Conservation (phyloP, 495 filamentous ascomycete genomes). For the Tuber calosporum region DNA sequence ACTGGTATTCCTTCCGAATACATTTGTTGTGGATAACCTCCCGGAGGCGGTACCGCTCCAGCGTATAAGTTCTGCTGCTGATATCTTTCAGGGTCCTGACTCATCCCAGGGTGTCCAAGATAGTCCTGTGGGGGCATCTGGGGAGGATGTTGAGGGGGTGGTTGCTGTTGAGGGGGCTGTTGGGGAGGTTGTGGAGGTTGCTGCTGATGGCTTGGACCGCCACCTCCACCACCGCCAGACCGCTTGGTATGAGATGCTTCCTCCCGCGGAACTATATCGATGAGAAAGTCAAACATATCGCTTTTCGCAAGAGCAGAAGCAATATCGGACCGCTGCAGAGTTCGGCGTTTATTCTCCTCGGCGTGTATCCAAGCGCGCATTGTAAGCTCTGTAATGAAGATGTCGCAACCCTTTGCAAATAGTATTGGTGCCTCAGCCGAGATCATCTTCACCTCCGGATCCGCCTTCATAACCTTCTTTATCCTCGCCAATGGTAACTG, state of each 20-base stretch:
- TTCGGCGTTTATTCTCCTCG: constrained; percentile 96
- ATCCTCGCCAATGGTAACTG: constrained; percentile 92
- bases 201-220: constrained; percentile 43
- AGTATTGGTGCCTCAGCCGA: constrained; percentile 95
- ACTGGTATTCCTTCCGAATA: constrained; percentile 55
- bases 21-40: constrained; percentile 61
- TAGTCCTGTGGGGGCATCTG: constrained; percentile 52
- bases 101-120: constrained; percentile 56
- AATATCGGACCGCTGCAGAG: constrained; percentile 91
- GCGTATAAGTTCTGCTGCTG: constrained; percentile 69
- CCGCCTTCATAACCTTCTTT: constrained; percentile 99
- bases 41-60: constrained; percentile 51
- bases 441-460: constrained; percentile 99
- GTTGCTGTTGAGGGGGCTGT: constrained; percentile 39
- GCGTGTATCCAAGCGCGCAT: constrained; percentile 99
- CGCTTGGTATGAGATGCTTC: constrained; percentile 84
- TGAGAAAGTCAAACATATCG: constrained; percentile 99
- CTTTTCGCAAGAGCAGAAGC: constrained; percentile 91
- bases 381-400: constrained; percentile 97
- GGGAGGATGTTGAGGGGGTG: constrained; percentile 35
- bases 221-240: constrained; percentile 53
- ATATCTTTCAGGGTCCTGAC: constrained; percentile 71
- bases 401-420: constrained; percentile 97
- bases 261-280: constrained; percentile 95
- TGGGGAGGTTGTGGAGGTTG: constrained; percentile 39